phyloP scores from a whole-genome alignment of 2,329 filamentous ascomycete genomes.

The Arthroderma uncinatum region DNA sequence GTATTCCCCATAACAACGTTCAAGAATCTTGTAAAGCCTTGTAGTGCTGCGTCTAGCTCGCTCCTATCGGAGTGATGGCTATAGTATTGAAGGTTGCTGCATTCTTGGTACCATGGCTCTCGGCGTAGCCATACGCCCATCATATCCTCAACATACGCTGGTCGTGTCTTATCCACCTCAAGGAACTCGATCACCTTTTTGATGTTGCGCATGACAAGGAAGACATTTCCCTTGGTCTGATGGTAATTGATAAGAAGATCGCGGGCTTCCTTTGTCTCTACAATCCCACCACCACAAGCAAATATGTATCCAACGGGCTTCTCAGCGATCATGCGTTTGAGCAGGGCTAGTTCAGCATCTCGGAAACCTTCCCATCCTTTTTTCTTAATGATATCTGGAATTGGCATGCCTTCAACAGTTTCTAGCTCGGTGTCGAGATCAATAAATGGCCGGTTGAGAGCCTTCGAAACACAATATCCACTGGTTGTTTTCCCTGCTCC shows the following conservation, averaged over 20 bases:
- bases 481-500: constrained; percentile 94
- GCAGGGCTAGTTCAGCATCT: constrained; percentile 60
- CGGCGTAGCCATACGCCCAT: constrained; percentile 80
- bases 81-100: constrained; percentile 90
- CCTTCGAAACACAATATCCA: constrained; percentile 69
- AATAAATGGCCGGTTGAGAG: constrained; percentile 64
- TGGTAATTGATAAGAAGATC: constrained; percentile 63
- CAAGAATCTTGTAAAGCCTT: constrained; percentile 65
- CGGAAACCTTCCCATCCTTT: constrained; percentile 85
- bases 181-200: constrained; percentile 82
- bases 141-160: constrained; percentile 87
- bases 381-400: constrained; percentile 71
- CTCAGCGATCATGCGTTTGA: constrained; percentile 63
- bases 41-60: constrained; percentile 43
- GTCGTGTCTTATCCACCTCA: constrained; percentile 75
- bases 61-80: constrained; percentile 53
- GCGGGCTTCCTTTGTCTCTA: constrained; percentile 72
- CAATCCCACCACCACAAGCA: constrained; percentile 86
- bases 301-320: constrained; percentile 69
- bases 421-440: constrained; percentile 88
- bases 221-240: constrained; percentile 66
- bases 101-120: constrained; percentile 80
- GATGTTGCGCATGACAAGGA: constrained; percentile 79
- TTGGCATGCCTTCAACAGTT: constrained; percentile 57
- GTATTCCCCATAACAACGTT: constrained; percentile 53